phyloP scores from a whole-genome alignment of 331 rosid species.

The Stylosanthes scabra region DNA sequence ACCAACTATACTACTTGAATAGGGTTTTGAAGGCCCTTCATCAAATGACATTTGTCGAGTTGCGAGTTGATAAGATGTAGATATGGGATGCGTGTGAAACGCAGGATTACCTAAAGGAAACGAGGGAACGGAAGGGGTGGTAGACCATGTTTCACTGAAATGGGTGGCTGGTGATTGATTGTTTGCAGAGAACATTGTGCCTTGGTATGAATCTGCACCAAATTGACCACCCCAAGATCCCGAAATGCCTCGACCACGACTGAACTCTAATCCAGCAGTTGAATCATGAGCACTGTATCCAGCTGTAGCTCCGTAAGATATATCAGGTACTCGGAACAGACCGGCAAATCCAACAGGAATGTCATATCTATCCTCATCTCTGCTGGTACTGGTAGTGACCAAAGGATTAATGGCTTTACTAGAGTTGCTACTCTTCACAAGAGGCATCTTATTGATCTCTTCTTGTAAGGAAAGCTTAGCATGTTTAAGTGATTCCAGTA shows the following conservation, averaged over 20 bases:
- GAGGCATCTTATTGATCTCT: constrained; percentile 61
- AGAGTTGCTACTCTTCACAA: constrained; percentile 39
- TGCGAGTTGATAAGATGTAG: constrained; percentile 51
- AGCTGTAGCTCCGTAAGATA: constrained; percentile 46
- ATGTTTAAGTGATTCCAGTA: constrained; percentile 84
- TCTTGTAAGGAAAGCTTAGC: constrained; percentile 70
- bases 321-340: constrained; percentile 92
- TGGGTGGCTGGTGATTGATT: constrained; percentile 39
- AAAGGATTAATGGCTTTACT: constrained; percentile 47
- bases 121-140: constrained; percentile 46
- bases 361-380: constrained; percentile 54
- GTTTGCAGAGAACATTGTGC: constrained; percentile 34
- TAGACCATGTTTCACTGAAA: constrained; percentile 46
- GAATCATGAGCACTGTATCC: constrained; percentile 45
- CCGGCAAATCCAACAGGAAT: constrained; percentile 76
- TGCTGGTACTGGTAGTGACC: constrained; percentile 31
- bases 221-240: constrained; percentile 47
- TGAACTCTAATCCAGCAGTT: constrained; percentile 44
- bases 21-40: constrained; percentile 53
- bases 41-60: constrained; percentile 45
- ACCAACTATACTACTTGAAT: constrained; percentile 49
- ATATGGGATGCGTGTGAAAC: constrained; percentile 45
- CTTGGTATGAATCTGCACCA: constrained; percentile 38
- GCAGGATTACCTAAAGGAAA: constrained; percentile 43
- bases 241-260: constrained; percentile 40